Evolutionary conservation across 2,329 filamentous ascomycete genomes (phyloP).

Genomic region (Beauveria caledonica): DNA sequence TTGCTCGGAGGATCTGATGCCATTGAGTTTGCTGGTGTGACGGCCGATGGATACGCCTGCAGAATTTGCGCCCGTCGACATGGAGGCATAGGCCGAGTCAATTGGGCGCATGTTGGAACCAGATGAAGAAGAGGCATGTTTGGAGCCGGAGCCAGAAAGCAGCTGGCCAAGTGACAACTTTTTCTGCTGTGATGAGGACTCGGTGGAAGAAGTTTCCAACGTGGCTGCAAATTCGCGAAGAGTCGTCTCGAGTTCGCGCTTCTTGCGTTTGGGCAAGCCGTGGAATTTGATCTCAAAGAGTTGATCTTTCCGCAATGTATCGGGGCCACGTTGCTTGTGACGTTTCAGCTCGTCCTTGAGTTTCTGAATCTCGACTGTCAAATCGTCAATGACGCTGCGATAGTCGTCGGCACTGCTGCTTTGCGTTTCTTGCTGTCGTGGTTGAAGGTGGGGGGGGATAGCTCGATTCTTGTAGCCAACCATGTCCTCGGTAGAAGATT

Average conservation of each 20-base stretch:
- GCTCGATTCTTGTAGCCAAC: conserved; percentile 18
- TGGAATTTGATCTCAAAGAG: conserved; percentile 79
- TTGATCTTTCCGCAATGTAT: conserved; percentile 64
- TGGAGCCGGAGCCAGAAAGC: conserved; percentile 35
- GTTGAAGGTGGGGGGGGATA: conserved; percentile 21
- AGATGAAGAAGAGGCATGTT: conserved; percentile 45
- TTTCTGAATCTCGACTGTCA: conserved; percentile 76
- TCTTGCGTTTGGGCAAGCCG: conserved; percentile 62
- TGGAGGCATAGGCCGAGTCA: conserved; percentile 62
- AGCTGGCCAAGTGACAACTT: conserved; percentile 35
- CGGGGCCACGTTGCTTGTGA: conserved; percentile 59
- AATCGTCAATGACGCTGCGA: conserved; percentile 76
- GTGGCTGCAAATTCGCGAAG: conserved; percentile 62
- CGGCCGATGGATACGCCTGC: conserved; percentile 32
- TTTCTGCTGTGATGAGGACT: conserved; percentile 33
- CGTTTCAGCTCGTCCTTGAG: conserved; percentile 65
- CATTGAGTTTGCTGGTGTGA: conserved; percentile 21
- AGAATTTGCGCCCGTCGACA: conserved; percentile 44
- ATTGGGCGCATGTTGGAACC: conserved; percentile 45
- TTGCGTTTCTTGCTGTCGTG: conserved; percentile 23
- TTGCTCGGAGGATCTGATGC: conserved; percentile 39
- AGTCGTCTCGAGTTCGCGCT: conserved; percentile 65
- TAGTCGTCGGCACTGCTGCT: conserved; percentile 66
- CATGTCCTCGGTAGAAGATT: conserved; percentile 42
- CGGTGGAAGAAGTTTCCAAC: conserved; percentile 43